Evolutionary conservation across 768 basidiomycete species (phyloP), one percentile per base, ranked within the genome.

Genomic region (Trametes meyenii): DNA sequence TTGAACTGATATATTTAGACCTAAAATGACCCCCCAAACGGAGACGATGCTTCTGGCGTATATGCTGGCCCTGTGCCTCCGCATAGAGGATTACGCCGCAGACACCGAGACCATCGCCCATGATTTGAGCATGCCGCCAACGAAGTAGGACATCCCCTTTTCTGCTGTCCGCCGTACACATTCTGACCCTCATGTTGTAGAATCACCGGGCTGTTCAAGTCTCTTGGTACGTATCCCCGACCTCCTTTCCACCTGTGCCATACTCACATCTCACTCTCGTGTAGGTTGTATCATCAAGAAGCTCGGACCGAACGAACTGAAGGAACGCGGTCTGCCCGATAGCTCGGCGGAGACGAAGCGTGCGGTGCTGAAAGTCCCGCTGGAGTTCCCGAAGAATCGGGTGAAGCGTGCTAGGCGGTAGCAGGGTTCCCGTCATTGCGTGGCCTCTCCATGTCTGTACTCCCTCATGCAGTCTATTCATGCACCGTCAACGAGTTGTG

Each of bases 1-100:
- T 8, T 13, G n/a, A 1, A 35, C 19, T 39, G 26, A 51, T n/a
- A 17, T 35, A 2, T 8, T 44, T 49, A 73, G 73, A 33, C 60
- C 67, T 1, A 73, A 85, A 72, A 67, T 74, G 21, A 97, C 95
- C 2, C 80, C 87, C 6, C 80, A 85, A 56, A 89, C 82, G 36
- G 83, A 90, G 70, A 87, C 88, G 2, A 85, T 82, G 67, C 78
- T 96, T 2, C 74, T 94, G 58, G 85, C 90, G 1, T 84, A 93
- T 68, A 81, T 95, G 70, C 89, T 96, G 62, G 88, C 90, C 1
- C 77, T 96, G 0, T 92, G 88, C 68, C 82, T 97, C 29, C 85
- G 83, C 50, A 71, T 94, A 7, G 94, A 97, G 64, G 84, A 86
- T 55, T 96, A 85, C 67, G 85, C 86, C 0, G 83, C 87, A 0